Evolutionary conservation across 2,329 filamentous ascomycete genomes (phyloP).

Genomic region (Meredithiella fracta): DNA sequence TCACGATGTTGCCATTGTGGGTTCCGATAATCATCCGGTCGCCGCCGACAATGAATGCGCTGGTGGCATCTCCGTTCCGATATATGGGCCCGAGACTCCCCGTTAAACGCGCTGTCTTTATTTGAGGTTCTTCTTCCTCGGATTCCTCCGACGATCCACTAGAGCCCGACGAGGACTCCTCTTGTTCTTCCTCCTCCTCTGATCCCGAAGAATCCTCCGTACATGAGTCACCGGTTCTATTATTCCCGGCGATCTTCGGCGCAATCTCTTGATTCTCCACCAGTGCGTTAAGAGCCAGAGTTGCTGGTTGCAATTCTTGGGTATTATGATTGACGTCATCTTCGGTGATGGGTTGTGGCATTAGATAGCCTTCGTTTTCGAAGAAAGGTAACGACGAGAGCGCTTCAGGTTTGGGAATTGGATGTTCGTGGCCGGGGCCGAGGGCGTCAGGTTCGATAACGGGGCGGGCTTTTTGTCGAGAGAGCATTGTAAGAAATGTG

Average conservation of each 20-base stretch:
- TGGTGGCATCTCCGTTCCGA: constrained; percentile 88
- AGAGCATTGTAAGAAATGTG: neutral
- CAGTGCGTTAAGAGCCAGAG: no score
- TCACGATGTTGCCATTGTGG: constrained; percentile 89
- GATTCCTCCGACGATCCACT: constrained; percentile 57
- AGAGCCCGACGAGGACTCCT: constrained; percentile 27
- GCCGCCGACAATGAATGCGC: constrained; percentile 72
- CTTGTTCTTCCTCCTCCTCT: constrained; percentile 16
- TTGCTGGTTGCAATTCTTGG: no score
- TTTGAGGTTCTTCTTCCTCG: constrained; percentile 80
- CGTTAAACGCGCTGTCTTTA: constrained; percentile 85
- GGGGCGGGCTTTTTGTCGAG: neutral
- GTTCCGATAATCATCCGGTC: constrained; percentile 97
- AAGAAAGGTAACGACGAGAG: no score
- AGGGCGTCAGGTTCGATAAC: constrained; percentile 2
- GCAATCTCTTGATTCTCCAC: no score
- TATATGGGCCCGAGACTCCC: constrained; percentile 66
- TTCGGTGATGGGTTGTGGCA: neutral
- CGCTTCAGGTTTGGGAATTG: neutral
- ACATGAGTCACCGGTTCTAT: neutral
- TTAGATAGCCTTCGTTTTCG: neutral
- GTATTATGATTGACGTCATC: neutral
- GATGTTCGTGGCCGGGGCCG: neutral
- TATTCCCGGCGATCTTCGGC: no score
- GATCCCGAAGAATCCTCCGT: neutral